Conservation (phyloP, 2,329 filamentous ascomycete species). For the Microcyclospora pomicola region DNA sequence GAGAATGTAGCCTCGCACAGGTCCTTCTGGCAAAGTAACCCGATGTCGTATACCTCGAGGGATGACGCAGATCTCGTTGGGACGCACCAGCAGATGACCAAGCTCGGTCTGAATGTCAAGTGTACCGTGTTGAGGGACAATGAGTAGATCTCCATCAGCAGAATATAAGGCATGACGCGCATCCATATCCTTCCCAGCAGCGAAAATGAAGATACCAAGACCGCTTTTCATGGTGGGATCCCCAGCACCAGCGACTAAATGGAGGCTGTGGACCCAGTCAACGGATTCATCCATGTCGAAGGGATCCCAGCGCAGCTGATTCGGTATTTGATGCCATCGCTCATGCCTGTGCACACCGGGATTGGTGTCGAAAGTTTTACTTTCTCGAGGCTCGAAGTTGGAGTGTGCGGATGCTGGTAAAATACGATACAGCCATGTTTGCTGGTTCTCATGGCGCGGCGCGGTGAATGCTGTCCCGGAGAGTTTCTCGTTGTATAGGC, state of each 20-base stretch:
- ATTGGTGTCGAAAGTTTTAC: constrained; percentile 36
- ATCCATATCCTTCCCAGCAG: constrained; percentile 64
- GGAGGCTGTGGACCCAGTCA: constrained; percentile 55
- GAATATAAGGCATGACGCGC: constrained; percentile 68
- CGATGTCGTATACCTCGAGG: constrained; percentile 52
- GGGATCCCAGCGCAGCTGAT: constrained; percentile 68
- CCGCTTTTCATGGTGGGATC: constrained; percentile 68
- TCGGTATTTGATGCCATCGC: constrained; percentile 60
- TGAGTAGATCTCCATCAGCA: constrained; percentile 55
- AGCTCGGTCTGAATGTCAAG: constrained; percentile 57
- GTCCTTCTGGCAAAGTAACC: constrained; percentile 45
- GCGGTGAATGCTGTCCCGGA: constrained; percentile 48
- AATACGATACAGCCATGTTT: constrained; percentile 46
- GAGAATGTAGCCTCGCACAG: constrained; percentile 51
- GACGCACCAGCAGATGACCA: constrained; percentile 48
- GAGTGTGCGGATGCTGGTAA: constrained; percentile 45
- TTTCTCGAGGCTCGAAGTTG: constrained; percentile 38
- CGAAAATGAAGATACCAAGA: constrained; percentile 67
- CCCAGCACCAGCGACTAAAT: constrained; percentile 64
- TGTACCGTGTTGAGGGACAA: constrained; percentile 50
- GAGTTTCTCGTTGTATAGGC: constrained; percentile 64
- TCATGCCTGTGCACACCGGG: constrained; percentile 36
- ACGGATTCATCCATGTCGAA: constrained; percentile 58
- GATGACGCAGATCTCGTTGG: constrained; percentile 54
- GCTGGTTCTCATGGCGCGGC: constrained; percentile 42